Evolutionary conservation across 768 basidiomycete species (phyloP).

Genomic region (Russula virescens): DNA sequence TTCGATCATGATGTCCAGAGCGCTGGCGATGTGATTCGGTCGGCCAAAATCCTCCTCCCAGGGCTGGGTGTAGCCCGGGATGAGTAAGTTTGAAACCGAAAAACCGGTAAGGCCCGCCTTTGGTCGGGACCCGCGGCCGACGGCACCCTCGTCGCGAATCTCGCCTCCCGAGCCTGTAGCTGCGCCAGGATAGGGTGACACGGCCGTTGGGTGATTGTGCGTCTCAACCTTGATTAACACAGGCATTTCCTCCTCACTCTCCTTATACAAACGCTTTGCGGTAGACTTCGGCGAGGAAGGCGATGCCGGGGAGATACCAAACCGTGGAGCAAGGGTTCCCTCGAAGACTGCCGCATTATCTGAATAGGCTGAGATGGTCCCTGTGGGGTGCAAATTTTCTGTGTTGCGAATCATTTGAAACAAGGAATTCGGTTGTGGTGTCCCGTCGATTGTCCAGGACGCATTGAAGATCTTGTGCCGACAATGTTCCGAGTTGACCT

Average conservation of each 20-base stretch:
- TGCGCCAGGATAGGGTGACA: conserved; percentile 97
- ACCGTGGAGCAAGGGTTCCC: conserved; percentile 69
- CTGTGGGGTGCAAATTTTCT: conserved; percentile 63
- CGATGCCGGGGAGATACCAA: conserved; percentile 44
- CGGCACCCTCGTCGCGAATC: conserved; percentile 96
- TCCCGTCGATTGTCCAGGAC: conserved; percentile 83
- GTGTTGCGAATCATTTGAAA: conserved; percentile 99
- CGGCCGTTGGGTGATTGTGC: conserved; percentile 98
- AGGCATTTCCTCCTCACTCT: conserved; percentile 64
- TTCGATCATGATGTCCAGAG: conserved; percentile 95
- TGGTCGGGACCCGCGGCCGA: conserved; percentile 90
- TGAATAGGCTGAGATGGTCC: conserved; percentile 94
- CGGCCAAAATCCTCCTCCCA: conserved; percentile 96
- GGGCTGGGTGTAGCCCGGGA: conserved; percentile 85
- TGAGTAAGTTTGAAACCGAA: conserved; percentile 88
- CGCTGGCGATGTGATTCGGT: conserved; percentile 85
- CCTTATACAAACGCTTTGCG: conserved; percentile 42
- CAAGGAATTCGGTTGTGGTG: conserved; percentile 59
- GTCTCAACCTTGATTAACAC: conserved; percentile 98
- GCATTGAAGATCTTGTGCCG: conserved; percentile 99
- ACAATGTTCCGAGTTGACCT: conserved; percentile 99
- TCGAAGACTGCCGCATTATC: conserved; percentile 96
- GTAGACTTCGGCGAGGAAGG: conserved; percentile 25
- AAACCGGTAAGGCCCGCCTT: conserved; percentile 94
- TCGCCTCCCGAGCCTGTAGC: conserved; percentile 98